Evolutionary conservation across 2,329 filamentous ascomycete species (phyloP), one percentile per base, ranked within the genome.

Genomic region (Aspergillus viridinutans): DNA sequence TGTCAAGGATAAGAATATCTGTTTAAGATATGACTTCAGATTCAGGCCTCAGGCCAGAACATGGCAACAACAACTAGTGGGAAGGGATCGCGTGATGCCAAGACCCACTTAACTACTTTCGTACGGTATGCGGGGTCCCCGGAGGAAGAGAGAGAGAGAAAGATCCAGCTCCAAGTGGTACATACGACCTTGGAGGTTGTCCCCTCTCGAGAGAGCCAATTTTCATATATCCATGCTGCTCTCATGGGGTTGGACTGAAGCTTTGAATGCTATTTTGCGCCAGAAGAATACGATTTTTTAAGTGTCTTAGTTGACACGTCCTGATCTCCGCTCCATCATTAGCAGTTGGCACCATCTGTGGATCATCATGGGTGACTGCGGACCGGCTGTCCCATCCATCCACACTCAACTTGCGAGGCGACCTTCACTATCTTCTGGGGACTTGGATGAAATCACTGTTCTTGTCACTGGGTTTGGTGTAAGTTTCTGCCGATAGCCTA

Each of bases 401-500:
- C 55, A 56, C 50, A 50, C 63, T 52, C 59, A 62, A 28, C 54
- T 58, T 10, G 40, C 61, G 9, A 58, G 55, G 17, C 60, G 58
- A 25, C 54, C 63, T 8, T 54, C 62, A 17, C 54, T 57, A 10
- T 55, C 61, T 14, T 53, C 61, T 14, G 53, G 58, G 28, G 59
- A 61, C 12, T 49, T 59, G 14, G 66, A 68, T 47, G 68, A 70
- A 28, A 67, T 74, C 50, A 72, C 68, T 17, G 69, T 74, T 20
- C 62, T 74, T 25, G 63, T 74, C 49, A 74, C 72, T 1, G 72
- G 72, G 14, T 74, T 73, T 56, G 72, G 72, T 25, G 71, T 73
- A 65, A 63, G 67, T 69, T 55, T 17, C 26, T 17, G 20, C 29
- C 25, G 20, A 10, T 4, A 43, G 40, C n/a, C 6, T 59, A 28